Conservation (phyloP, 805 yeast species). For the Metschnikowia corniflorae region DNA sequence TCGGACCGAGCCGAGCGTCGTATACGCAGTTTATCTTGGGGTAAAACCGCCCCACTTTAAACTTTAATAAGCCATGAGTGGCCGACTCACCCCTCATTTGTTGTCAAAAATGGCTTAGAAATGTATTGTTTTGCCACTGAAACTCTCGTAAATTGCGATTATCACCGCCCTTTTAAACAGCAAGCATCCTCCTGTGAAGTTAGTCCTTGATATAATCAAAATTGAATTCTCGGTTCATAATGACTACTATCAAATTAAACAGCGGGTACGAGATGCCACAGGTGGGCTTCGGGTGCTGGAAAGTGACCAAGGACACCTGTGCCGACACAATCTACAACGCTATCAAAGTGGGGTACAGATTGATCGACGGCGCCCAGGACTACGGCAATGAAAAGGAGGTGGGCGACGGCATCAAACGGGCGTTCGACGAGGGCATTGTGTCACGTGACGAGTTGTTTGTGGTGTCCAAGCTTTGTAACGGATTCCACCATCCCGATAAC, state of each 20-base stretch:
- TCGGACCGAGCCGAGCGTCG: too few species aligned
- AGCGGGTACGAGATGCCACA: conserved; percentile 71
- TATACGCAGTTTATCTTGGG: too few species aligned
- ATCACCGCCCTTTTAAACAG: too few species aligned
- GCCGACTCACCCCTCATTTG: too few species aligned
- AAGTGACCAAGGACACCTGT: conserved; percentile 60
- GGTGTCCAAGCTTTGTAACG: conserved; percentile 87
- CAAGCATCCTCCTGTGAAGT: too few species aligned
- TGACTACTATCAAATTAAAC: conserved; percentile 37
- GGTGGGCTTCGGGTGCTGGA: conserved; percentile 84
- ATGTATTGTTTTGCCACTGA: too few species aligned
- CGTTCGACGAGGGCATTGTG: conserved; percentile 67
- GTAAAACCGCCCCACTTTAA: too few species aligned
- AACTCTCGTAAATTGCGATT: too few species aligned
- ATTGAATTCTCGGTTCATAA: conserved; percentile 1
- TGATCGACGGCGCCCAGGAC: conserved; percentile 68
- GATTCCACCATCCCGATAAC: conserved; percentile 71
- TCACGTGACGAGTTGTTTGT: conserved; percentile 72
- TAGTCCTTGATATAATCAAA: too few species aligned
- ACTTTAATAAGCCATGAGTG: too few species aligned
- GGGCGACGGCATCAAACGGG: conserved; percentile 61
- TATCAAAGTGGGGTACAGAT: conserved; percentile 78
- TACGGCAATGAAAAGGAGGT: conserved; percentile 70
- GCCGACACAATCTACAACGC: conserved; percentile 79
- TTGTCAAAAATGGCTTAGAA: too few species aligned